Percentiles rank a stretch among this genome's conserved stretches.
Conservation (phyloP, 2,329 filamentous ascomycete genomes). For the Colletotrichum simmondsii region DNA sequence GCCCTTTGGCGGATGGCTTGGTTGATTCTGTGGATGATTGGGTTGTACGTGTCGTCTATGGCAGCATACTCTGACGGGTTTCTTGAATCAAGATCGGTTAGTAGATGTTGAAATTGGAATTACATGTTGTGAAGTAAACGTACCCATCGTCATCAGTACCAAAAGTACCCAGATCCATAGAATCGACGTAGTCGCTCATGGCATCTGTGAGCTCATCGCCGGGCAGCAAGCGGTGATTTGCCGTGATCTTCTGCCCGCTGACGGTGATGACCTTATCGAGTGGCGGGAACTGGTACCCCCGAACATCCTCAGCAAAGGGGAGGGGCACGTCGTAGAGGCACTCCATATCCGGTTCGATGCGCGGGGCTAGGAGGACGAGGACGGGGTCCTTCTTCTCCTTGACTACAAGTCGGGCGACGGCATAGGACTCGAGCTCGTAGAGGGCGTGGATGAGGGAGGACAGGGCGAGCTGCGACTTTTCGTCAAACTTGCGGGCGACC, state of each 20-base stretch:
- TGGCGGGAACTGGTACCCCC: slow-evolving; percentile 91
- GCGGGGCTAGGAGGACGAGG: slow-evolving; percentile 82
- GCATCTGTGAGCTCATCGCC: slow-evolving; percentile 77
- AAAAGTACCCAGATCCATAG: slow-evolving; percentile 84
- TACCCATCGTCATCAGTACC: slow-evolving; percentile 81
- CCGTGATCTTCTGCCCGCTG: slow-evolving; percentile 79
- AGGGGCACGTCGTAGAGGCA: slow-evolving; percentile 90
- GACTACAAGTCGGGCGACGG: slow-evolving; percentile 83
- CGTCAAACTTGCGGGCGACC: slow-evolving; percentile 79
- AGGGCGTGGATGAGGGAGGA: slow-evolving; percentile 92
- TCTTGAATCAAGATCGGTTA: no score
- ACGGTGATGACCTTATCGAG: slow-evolving; percentile 88
- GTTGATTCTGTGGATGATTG: slow-evolving; percentile 87
- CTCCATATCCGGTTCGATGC: slow-evolving; percentile 82
- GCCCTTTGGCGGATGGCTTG: slow-evolving; percentile 87
- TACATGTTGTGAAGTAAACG: slow-evolving; percentile 37
- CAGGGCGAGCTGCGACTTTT: slow-evolving; percentile 84
- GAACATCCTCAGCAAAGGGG: slow-evolving; percentile 92
- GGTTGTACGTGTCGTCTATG: slow-evolving; percentile 86
- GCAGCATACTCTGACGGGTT: slow-evolving; percentile 74
- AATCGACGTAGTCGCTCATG: slow-evolving; percentile 93
- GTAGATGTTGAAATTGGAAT: no score
- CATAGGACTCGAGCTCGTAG: slow-evolving; percentile 85
- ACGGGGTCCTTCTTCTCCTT: slow-evolving; percentile 86
- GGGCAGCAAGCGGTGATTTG: slow-evolving; percentile 85